Percentiles rank a stretch among this genome's conserved stretches.
Conservation (phyloP, 2,329 filamentous ascomycete species). For the Dactylella cylindrospora region DNA sequence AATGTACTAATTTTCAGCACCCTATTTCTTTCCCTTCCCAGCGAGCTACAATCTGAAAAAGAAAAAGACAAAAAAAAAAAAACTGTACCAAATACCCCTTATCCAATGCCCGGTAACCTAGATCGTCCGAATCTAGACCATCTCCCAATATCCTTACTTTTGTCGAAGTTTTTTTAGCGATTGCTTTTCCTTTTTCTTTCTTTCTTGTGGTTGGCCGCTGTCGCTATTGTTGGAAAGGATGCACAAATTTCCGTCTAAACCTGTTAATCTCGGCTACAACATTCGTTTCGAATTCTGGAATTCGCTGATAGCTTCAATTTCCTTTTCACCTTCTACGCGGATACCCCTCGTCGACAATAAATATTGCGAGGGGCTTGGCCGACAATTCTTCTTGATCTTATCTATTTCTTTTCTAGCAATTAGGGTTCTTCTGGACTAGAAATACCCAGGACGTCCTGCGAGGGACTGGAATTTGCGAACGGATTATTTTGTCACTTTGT, state of each 20-base stretch:
- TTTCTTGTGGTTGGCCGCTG: background rate
- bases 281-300: constrained; percentile 38
- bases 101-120: too few relatives aligned
- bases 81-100: too few relatives aligned
- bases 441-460: constrained; percentile 31
- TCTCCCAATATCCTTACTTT: background rate
- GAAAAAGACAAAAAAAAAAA: too few relatives aligned
- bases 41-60: too few relatives aligned
- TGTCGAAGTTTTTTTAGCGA: background rate
- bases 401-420: constrained; percentile 1
- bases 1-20: too few relatives aligned
- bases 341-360: background rate
- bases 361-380: background rate
- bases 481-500: background rate
- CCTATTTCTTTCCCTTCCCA: too few relatives aligned
- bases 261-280: too few relatives aligned
- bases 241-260: too few relatives aligned
- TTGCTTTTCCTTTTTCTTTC: background rate
- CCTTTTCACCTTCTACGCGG: background rate
- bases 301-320: constrained; percentile 14
- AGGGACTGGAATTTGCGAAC: constrained; percentile 11
- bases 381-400: background rate
- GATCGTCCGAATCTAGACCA: too few relatives aligned
- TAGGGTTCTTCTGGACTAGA: constrained; percentile 28
- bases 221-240: background rate